Conservation (phyloP, 345 rosid genomes). For the Populus deltoides region DNA sequence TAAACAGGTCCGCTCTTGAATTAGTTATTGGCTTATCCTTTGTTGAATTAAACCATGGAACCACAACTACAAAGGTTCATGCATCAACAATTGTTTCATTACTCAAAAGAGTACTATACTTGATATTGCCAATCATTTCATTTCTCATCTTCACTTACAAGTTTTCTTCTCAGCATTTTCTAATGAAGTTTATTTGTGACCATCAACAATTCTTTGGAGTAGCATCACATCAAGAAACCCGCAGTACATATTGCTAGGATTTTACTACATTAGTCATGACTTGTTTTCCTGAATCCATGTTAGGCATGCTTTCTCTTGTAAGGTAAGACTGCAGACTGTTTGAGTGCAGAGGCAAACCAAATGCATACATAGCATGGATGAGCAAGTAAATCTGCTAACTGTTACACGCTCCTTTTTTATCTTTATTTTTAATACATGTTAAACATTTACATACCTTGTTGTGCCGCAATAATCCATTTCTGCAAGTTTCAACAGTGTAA, state of each 20-base stretch:
- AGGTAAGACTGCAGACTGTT: too few relatives aligned
- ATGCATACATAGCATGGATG: background rate
- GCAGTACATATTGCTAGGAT: too few relatives aligned
- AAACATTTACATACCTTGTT: slow-evolving; percentile 60
- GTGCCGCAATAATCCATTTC: slow-evolving; percentile 97
- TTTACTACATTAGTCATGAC: background rate
- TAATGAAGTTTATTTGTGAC: background rate
- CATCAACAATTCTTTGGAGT: background rate
- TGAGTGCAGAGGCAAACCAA: background rate
- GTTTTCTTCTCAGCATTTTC: background rate
- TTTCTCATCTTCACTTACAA: background rate
- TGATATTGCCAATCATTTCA: background rate
- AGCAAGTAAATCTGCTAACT: background rate
- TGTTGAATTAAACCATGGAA: background rate
- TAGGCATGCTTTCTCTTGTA: background rate
- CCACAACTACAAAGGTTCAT: background rate
- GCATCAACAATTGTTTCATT: background rate
- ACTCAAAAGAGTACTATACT: background rate
- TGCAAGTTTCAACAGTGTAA: slow-evolving; percentile 72
- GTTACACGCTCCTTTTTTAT: background rate
- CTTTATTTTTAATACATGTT: background rate
- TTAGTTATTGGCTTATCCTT: background rate
- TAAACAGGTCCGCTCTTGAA: background rate
- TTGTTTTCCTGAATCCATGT: background rate
- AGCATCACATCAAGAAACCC: background rate